phyloP scores from a whole-genome alignment of 2,329 filamentous ascomycete species.

The Fusarium denticulatum region DNA sequence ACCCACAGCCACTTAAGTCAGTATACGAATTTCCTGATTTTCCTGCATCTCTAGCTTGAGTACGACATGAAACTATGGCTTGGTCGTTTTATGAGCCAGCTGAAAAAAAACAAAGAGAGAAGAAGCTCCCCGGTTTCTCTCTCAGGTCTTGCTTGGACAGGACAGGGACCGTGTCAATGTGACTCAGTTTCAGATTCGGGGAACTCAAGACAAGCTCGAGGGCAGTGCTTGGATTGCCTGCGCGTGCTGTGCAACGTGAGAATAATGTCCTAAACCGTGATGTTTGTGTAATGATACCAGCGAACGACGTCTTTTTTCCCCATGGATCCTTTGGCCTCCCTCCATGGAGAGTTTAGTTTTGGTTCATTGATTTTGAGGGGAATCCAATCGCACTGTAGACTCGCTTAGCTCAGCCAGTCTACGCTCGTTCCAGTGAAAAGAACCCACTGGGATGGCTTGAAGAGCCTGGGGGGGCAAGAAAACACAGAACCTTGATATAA shows the following conservation, averaged over 20 bases:
- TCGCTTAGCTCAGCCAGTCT: constrained; percentile 39
- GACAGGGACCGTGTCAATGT: constrained; percentile 25
- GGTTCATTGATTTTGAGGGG: no score
- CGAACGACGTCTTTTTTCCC: neutral
- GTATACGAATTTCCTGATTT: neutral
- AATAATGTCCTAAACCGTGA: constrained; percentile 11
- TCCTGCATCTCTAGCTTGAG: neutral
- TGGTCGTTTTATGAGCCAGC: neutral
- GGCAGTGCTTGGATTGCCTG: constrained; percentile 1
- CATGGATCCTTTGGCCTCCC: neutral
- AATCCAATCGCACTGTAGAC: constrained; percentile 20
- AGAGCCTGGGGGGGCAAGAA: neutral
- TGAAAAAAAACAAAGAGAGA: neutral
- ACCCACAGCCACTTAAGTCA: neutral
- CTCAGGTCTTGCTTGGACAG: neutral
- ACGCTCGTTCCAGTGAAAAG: constrained; percentile 8
- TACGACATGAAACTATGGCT: constrained; percentile 13
- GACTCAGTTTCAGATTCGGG: constrained; percentile 39
- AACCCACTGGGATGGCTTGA: constrained; percentile 28
- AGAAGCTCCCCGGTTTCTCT: constrained; percentile 5
- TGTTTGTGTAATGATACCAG: constrained; percentile 26
- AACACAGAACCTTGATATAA: no score
- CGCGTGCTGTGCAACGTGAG: constrained; percentile 26
- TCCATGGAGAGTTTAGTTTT: neutral
- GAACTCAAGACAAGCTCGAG: constrained; percentile 22